Evolutionary conservation across 176 grass and related monocot genomes (phyloP).

Genomic region (Bromus sterilis): DNA sequence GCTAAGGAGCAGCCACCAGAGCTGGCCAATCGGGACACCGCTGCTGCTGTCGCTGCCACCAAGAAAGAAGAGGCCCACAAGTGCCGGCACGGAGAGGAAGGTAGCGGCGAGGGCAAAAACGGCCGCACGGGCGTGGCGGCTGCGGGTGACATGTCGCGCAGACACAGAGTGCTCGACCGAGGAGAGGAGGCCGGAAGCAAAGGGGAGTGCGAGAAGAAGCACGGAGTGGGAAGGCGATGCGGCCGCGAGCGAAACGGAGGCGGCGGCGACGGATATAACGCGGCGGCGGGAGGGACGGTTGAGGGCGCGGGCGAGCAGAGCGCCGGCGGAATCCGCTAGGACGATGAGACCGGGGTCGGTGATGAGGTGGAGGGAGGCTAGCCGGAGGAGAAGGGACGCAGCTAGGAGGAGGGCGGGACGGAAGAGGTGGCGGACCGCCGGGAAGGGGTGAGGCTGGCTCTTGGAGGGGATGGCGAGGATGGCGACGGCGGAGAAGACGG

Average conservation of each 20-base stretch:
- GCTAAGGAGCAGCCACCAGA: slow-evolving; percentile 74
- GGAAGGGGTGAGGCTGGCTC: slow-evolving; percentile 28
- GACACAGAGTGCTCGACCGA: slow-evolving; percentile 39
- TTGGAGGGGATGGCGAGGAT: slow-evolving; percentile 24
- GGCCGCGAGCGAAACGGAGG: slow-evolving; percentile 36
- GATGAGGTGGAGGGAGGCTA: slow-evolving; percentile 50
- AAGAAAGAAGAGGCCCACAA: slow-evolving; percentile 39
- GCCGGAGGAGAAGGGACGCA: slow-evolving; percentile 48
- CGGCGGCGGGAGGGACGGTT: slow-evolving; percentile 37
- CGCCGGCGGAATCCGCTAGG: slow-evolving; percentile 67
- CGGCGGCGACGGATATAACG: slow-evolving; percentile 32
- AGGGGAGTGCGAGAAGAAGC: slow-evolving; percentile 43
- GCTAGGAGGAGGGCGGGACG: slow-evolving; percentile 40
- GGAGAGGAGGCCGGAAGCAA: slow-evolving; percentile 56
- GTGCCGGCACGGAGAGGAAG: slow-evolving; percentile 53
- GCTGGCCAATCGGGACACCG: slow-evolving; percentile 1
- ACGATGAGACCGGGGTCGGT: slow-evolving; percentile 56
- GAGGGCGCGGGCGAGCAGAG: slow-evolving; percentile 53
- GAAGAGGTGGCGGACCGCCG: slow-evolving; percentile 26
- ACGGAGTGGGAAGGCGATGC: slow-evolving; percentile 25
- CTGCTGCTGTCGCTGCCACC: background rate
- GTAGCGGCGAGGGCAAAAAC: slow-evolving; percentile 46
- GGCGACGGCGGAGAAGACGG: slow-evolving; percentile 35
- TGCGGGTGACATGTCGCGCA: slow-evolving; percentile 40
- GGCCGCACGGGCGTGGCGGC: slow-evolving; percentile 36